Evolutionary conservation across 1,284 basidiomycete genomes (phyloP).

Genomic region (Ceratobasidium sp.): DNA sequence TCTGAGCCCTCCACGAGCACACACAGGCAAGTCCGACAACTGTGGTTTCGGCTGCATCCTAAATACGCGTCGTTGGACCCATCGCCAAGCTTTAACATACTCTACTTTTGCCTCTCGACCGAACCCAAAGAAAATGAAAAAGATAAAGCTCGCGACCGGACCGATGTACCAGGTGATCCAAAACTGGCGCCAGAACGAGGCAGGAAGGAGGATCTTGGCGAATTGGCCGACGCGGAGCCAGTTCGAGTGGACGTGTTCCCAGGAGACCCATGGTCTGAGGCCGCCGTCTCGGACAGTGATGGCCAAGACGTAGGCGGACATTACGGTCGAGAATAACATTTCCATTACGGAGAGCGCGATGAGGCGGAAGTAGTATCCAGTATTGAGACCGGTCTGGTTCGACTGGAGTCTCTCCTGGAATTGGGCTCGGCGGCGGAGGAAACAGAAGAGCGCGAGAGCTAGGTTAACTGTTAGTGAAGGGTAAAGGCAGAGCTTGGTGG

Average conservation of each 20-base stretch:
- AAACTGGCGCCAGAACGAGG: constrained; percentile 19
- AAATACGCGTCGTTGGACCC: constrained; percentile 42
- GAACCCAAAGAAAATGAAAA: constrained; percentile 61
- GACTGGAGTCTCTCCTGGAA: constrained; percentile 56
- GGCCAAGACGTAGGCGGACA: constrained; percentile 51
- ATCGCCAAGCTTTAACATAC: constrained; percentile 51
- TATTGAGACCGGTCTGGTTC: constrained; percentile 60
- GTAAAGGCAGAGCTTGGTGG: not conserved
- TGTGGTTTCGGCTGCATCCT: constrained; percentile 30
- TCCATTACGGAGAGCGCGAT: constrained; percentile 67
- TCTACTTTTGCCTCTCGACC: constrained; percentile 57
- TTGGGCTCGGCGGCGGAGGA: constrained; percentile 56
- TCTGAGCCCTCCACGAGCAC: constrained; percentile 11
- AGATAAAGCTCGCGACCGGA: constrained; percentile 55
- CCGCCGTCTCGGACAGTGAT: constrained; percentile 37
- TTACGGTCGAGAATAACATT: constrained; percentile 55
- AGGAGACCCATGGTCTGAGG: constrained; percentile 55
- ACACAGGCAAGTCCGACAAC: constrained; percentile 11
- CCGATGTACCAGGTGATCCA: constrained; percentile 51
- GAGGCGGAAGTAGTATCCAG: constrained; percentile 68
- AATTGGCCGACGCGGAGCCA: constrained; percentile 53
- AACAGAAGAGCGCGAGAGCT: constrained; percentile 58
- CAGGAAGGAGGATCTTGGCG: constrained; percentile 41
- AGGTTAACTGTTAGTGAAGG: constrained; percentile 49
- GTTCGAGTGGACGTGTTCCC: constrained; percentile 56